These are phyloP conservation scores for Penicillium palitans DNA, from an alignment of 2,329 filamentous ascomycete species.

Conservation along the genomic window DNA sequence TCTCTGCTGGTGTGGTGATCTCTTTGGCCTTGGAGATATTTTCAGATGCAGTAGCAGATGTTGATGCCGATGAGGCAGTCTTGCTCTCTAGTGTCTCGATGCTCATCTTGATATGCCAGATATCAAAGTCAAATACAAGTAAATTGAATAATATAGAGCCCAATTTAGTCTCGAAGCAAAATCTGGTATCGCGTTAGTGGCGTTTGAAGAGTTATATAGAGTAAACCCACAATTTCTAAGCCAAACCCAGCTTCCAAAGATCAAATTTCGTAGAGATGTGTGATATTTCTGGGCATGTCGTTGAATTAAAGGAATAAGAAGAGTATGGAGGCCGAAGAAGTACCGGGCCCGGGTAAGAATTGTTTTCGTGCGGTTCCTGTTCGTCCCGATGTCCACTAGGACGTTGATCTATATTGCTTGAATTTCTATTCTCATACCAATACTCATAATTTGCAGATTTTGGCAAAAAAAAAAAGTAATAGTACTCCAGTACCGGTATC, in stretches of 20 bases:
- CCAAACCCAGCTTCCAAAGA: background rate
- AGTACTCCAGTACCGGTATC: background rate
- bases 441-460: background rate
- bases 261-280: background rate
- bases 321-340: background rate
- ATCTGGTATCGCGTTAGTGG: background rate
- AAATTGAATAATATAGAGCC: background rate
- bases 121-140: background rate
- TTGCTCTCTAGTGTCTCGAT: background rate
- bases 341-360: slow-evolving; percentile 17
- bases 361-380: slow-evolving; percentile 21
- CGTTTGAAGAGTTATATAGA: background rate
- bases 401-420: too few relatives aligned
- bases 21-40: background rate
- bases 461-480: background rate
- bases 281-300: background rate
- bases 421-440: background rate
- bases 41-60: background rate
- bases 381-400: slow-evolving; percentile 10
- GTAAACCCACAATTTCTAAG: background rate
- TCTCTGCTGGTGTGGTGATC: background rate
- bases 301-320: background rate
- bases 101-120: slow-evolving; percentile 11
- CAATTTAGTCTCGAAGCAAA: background rate
- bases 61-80: background rate